A percentile compares a stretch with the other conserved stretches of the same genome.
These are phyloP conservation scores for Colletotrichum sp. DNA, from an alignment of 2,329 filamentous ascomycete species.

Conservation along the genomic window DNA sequence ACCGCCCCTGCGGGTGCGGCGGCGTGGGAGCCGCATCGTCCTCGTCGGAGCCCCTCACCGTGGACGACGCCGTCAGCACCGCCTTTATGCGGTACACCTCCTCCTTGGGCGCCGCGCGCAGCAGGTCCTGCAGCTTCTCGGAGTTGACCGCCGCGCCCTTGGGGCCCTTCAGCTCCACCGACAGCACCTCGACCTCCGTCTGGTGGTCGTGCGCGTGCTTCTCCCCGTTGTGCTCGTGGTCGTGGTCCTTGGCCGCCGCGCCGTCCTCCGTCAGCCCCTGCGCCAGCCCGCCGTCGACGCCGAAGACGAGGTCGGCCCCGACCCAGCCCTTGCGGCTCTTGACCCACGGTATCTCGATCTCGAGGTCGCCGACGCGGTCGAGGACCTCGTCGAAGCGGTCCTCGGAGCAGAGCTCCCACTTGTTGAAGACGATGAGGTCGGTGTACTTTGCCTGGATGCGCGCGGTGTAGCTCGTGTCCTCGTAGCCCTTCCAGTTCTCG, in stretches of 20 bases:
- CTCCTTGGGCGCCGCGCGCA: conserved; percentile 82
- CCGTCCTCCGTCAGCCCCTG: conserved; percentile 51
- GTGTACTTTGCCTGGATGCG: conserved; percentile 89
- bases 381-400: conserved; percentile 77
- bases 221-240: conserved; percentile 39
- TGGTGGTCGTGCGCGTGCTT: conserved; percentile 64
- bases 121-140: conserved; percentile 68
- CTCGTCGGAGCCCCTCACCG: conserved; percentile 57
- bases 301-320: conserved; percentile 80
- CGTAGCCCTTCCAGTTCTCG: conserved; percentile 94
- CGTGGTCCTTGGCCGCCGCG: conserved; percentile 35
- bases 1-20: conserved; percentile 52
- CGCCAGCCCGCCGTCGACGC: conserved; percentile 83
- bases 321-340: conserved; percentile 86
- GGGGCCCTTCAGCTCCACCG: conserved; percentile 68
- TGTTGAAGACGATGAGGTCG: conserved; percentile 90
- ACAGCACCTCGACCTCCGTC: conserved; percentile 91
- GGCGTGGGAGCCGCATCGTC: conserved; percentile 39
- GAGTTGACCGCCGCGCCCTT: conserved; percentile 52
- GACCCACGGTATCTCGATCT: conserved; percentile 80
- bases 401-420: conserved; percentile 83
- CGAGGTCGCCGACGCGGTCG: conserved; percentile 80
- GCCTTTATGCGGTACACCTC: conserved; percentile 96
- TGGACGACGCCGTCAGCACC: conserved; percentile 52
- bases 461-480: conserved; percentile 88